Percentiles rank a stretch among this genome's conserved stretches.
Conservation (phyloP, 805 yeast genomes). For the Myxozyma nipponensis region DNA sequence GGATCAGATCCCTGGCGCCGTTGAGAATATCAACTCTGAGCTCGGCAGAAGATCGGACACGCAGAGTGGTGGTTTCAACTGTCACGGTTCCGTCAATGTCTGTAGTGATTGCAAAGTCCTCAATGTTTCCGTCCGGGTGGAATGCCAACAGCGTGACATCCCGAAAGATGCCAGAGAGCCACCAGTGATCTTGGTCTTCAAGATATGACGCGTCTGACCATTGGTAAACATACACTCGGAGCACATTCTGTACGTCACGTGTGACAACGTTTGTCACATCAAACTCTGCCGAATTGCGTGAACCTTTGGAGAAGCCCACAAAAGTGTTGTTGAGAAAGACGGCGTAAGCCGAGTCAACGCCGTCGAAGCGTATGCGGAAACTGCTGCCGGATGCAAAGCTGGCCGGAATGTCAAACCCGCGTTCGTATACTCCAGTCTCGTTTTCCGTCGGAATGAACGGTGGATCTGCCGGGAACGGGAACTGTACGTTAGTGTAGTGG, state of each 20-base stretch:
- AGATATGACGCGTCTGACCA: slow-evolving; percentile 38
- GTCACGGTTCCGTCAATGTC: neutral
- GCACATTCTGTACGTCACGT: slow-evolving; percentile 7
- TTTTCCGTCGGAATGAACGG: slow-evolving; percentile 36
- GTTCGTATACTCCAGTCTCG: slow-evolving; percentile 37
- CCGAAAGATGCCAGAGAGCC: slow-evolving; percentile 39
- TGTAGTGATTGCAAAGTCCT: slow-evolving; percentile 33
- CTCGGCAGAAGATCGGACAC: neutral
- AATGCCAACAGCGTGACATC: slow-evolving; percentile 36
- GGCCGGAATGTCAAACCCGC: slow-evolving; percentile 29
- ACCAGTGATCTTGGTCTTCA: slow-evolving; percentile 42
- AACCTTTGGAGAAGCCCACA: slow-evolving; percentile 38
- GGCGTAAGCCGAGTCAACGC: slow-evolving; percentile 38
- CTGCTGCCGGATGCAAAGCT: slow-evolving; percentile 19
- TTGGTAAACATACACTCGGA: slow-evolving; percentile 32
- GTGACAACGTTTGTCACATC: slow-evolving; percentile 26
- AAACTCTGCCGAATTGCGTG: slow-evolving; percentile 38
- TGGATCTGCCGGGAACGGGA: slow-evolving; percentile 37
- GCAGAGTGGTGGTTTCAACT: neutral
- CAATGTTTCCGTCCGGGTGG: slow-evolving; percentile 30
- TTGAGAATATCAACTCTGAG: too few species aligned
- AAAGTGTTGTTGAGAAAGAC: slow-evolving; percentile 35
- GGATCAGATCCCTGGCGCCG: too few species aligned
- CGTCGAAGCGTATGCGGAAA: slow-evolving; percentile 37
- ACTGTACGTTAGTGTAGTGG: slow-evolving; percentile 36